phyloP scores from a whole-genome alignment of 176 grass and related monocot species.

The Raddia distichophylla region DNA sequence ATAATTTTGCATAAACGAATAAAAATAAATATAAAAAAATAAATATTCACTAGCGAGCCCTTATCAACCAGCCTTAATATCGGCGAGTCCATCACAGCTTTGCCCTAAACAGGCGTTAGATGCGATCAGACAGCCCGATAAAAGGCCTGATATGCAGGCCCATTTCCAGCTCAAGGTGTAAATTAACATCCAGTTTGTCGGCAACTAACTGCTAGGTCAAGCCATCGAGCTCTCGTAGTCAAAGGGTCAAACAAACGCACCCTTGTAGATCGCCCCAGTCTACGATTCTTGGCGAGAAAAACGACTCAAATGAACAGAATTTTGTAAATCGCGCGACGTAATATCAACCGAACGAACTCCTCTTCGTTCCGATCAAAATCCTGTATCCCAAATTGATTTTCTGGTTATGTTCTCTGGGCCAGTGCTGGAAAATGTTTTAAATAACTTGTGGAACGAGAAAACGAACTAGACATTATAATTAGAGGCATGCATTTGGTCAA shows the following conservation, averaged over 20 bases:
- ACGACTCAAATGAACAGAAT: not conserved
- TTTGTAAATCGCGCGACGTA: not conserved
- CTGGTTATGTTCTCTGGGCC: not conserved
- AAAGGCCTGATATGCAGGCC: not conserved
- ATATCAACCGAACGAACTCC: not conserved
- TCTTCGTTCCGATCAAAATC: not conserved
- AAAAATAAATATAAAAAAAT: too few species aligned
- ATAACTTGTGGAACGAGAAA: not conserved
- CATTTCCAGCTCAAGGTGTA: not conserved
- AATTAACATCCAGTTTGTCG: not conserved
- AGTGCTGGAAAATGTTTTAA: not conserved
- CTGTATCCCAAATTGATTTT: not conserved
- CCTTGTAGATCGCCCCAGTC: not conserved
- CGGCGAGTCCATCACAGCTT: not conserved
- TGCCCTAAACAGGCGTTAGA: not conserved
- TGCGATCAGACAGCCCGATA: not conserved
- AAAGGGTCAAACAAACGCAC: not conserved
- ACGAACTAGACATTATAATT: not conserved
- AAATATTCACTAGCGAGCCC: too few species aligned
- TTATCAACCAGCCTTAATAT: not conserved
- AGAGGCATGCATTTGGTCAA: constrained; percentile 4
- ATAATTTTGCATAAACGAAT: too few species aligned
- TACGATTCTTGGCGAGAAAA: constrained; percentile 5
- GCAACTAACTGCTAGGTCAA: not conserved
- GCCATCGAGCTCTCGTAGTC: not conserved